Evolutionary conservation across 352 stramenopile genomes (phyloP).

Genomic region (Phytophthora europaea): DNA sequence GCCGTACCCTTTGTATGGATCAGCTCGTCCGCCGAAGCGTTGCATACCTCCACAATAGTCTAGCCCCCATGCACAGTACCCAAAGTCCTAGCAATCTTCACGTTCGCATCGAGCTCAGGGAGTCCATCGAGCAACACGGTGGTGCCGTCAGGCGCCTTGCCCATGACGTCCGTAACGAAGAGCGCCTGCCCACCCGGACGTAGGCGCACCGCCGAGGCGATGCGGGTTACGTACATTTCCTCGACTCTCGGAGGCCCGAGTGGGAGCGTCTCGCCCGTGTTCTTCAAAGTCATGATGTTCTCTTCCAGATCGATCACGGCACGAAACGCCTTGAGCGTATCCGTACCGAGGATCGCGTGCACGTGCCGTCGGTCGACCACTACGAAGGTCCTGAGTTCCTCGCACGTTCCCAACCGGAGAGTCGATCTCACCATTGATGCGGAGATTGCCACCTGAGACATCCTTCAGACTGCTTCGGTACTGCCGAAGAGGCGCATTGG

Average conservation of each 20-base stretch:
- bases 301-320: slow-evolving; percentile 7
- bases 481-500: neutral
- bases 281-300: neutral
- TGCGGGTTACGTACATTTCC: neutral
- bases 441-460: neutral
- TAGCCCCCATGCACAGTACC: neutral
- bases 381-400: neutral
- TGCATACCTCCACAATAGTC: neutral
- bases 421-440: neutral
- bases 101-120: neutral
- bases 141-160: neutral
- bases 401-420: neutral
- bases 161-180: neutral
- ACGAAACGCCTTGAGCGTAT: neutral
- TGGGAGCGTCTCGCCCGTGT: neutral
- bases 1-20: neutral
- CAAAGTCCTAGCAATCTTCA: neutral
- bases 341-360: neutral
- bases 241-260: neutral
- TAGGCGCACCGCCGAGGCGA: neutral
- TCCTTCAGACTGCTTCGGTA: neutral
- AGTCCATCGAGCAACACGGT: slow-evolving; percentile 4
- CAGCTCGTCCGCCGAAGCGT: neutral
- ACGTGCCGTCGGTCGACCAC: neutral
- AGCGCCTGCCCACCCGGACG: neutral